Evolutionary conservation across 352 stramenopile species (phyloP).

Genomic region (Phytophthora pluvialis): DNA sequence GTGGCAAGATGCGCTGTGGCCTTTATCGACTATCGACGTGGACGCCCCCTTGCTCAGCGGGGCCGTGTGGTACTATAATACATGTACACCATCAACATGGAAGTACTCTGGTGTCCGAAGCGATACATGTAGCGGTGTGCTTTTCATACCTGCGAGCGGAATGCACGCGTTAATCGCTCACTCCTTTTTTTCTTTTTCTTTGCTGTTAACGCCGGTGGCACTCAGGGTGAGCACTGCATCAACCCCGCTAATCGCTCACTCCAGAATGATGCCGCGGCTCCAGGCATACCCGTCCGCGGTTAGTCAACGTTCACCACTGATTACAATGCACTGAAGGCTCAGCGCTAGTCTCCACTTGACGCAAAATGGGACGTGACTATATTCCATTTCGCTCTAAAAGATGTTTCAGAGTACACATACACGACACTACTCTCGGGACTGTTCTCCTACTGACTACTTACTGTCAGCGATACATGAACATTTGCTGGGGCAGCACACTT

Average conservation of each 20-base stretch:
- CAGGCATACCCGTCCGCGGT: slow-evolving; percentile 1
- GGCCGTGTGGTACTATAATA: background rate
- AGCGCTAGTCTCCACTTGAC: background rate
- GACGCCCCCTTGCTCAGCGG: slow-evolving; percentile 10
- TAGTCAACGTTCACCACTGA: slow-evolving; percentile 2
- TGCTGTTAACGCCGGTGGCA: too few species aligned
- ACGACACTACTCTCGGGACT: slow-evolving; percentile 16
- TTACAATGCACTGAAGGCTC: background rate
- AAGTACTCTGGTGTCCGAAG: slow-evolving; percentile 12
- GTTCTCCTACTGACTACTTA: slow-evolving; percentile 11
- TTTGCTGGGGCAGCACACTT: slow-evolving; percentile 13
- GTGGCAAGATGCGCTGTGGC: background rate
- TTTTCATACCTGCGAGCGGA: slow-evolving; percentile 10
- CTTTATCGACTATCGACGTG: slow-evolving; percentile 16
- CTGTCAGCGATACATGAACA: slow-evolving; percentile 18
- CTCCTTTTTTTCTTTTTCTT: too few species aligned
- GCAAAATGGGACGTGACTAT: slow-evolving; percentile 22
- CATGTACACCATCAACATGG: background rate
- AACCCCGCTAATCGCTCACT: slow-evolving; percentile 15
- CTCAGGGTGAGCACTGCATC: too few species aligned
- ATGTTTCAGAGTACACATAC: slow-evolving; percentile 29
- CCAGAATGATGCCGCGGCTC: slow-evolving; percentile 2
- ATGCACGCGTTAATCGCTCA: slow-evolving; percentile 15
- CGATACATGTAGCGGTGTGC: background rate
- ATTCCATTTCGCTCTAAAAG: slow-evolving; percentile 31